A percentile compares a stretch with the other conserved stretches of the same genome.
These are phyloP conservation scores for Solanum pimpinellifolium DNA, from an alignment of 257 asterid genomes.

Conservation along the genomic window DNA sequence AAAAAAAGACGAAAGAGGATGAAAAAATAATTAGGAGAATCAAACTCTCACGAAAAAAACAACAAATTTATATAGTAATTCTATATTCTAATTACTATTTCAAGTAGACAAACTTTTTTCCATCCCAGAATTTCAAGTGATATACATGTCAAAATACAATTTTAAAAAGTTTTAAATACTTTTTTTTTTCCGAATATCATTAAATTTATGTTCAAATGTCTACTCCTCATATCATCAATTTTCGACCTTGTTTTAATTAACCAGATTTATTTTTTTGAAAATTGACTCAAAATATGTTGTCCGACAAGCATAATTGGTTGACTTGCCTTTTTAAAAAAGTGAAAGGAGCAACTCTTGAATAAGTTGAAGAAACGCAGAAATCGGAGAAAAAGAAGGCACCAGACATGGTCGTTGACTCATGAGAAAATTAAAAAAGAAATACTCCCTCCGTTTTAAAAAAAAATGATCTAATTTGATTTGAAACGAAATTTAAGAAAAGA, in stretches of 20 bases:
- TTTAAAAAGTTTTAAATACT: background rate
- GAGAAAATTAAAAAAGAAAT: background rate
- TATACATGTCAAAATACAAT: background rate
- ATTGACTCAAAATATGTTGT: background rate
- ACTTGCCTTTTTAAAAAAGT: background rate
- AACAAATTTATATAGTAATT: too few relatives aligned
- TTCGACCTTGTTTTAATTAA: background rate
- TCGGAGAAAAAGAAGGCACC: background rate
- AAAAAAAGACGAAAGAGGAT: background rate
- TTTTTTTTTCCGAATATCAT: background rate
- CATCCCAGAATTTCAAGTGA: background rate
- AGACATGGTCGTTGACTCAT: background rate
- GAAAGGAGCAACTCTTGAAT: background rate
- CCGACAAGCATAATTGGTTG: background rate
- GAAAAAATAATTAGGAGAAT: too few relatives aligned
- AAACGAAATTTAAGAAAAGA: too few relatives aligned
- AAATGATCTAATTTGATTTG: too few relatives aligned
- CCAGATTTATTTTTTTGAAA: background rate
- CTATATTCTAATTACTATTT: too few relatives aligned
- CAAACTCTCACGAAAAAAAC: accelerated
- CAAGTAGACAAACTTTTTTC: background rate
- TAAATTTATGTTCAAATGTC: background rate
- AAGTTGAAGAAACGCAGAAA: background rate
- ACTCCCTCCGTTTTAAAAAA: too few relatives aligned
- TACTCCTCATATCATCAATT: background rate